phyloP scores from a whole-genome alignment of 2,329 filamentous ascomycete genomes.

The Pseudocercospora fuligena region DNA sequence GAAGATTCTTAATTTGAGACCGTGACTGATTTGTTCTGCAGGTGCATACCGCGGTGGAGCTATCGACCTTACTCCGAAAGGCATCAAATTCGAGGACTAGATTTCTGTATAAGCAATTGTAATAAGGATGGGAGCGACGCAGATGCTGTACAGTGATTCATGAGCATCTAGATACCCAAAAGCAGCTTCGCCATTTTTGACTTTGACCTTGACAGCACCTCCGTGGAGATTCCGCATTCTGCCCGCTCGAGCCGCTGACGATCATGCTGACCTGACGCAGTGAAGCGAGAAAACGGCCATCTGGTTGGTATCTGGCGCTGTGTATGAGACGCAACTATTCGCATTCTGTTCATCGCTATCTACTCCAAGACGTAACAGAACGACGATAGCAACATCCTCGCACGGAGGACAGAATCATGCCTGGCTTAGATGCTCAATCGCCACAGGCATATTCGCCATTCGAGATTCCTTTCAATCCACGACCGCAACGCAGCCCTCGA shows the following conservation, averaged over 20 bases:
- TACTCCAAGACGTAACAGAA: not conserved
- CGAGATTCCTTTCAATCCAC: not conserved
- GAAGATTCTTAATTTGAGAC: constrained; percentile 3
- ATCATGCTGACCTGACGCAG: not conserved
- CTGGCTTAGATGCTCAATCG: not conserved
- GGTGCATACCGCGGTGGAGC: constrained; percentile 87
- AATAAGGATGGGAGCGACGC: not conserved
- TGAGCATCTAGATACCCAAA: not conserved
- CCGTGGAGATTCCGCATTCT: not conserved
- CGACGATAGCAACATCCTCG: no score
- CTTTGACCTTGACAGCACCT: not conserved
- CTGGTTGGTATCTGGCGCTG: not conserved
- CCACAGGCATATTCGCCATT: not conserved
- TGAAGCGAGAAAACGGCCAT: not conserved
- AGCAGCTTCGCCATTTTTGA: not conserved
- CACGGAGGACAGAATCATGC: not conserved
- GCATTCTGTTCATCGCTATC: not conserved
- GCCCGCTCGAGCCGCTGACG: not conserved
- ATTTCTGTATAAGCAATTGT: not conserved
- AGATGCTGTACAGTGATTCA: not conserved
- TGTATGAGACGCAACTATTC: not conserved
- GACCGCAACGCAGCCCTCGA: not conserved
- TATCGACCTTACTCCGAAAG: constrained; percentile 84
- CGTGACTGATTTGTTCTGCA: constrained; percentile 68
- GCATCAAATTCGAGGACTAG: constrained; percentile 92